phyloP scores from a whole-genome alignment of 371 early-diverging fungal genomes.

The Apophysomyces sp. region DNA sequence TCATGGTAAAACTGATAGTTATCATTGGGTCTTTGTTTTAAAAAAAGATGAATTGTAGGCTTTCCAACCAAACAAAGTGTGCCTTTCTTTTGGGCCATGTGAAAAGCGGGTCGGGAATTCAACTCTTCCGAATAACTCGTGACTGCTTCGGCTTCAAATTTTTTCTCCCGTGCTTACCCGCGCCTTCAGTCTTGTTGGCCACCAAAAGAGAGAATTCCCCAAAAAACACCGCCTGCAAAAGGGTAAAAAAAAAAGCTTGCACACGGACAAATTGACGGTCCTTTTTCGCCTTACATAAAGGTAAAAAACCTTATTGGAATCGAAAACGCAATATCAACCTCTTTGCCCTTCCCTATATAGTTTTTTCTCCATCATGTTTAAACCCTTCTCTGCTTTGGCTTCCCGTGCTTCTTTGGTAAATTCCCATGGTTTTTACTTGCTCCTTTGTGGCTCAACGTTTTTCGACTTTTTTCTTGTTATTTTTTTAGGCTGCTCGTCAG shows the following conservation, averaged over 20 bases:
- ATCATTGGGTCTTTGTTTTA: too few species aligned
- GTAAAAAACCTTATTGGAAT: neutral
- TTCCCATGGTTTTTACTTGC: neutral
- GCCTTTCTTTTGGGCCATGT: neutral
- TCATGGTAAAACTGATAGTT: too few species aligned
- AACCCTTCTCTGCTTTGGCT: slow-evolving; percentile 52
- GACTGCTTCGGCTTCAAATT: slow-evolving; percentile 19
- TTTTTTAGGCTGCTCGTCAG: slow-evolving; percentile 47
- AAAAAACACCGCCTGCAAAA: neutral
- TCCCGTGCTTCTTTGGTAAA: slow-evolving; percentile 56
- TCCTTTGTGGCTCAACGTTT: neutral
- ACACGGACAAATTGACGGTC: slow-evolving; percentile 3
- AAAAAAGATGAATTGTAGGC: too few species aligned
- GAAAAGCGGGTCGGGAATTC: neutral
- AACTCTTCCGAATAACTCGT: neutral
- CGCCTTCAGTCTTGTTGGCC: slow-evolving; percentile 16
- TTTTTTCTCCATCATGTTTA: slow-evolving; percentile 44
- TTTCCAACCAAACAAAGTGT: too few species aligned
- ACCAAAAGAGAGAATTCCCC: neutral
- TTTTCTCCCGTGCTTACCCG: slow-evolving; percentile 31
- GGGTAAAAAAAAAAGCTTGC: slow-evolving; percentile 7
- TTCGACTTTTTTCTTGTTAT: neutral
- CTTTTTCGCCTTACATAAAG: slow-evolving; percentile 6
- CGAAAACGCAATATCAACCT: neutral
- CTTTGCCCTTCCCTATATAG: slow-evolving; percentile 13